Conservation (phyloP, 2,329 filamentous ascomycete genomes). For the Capronia coronata region DNA sequence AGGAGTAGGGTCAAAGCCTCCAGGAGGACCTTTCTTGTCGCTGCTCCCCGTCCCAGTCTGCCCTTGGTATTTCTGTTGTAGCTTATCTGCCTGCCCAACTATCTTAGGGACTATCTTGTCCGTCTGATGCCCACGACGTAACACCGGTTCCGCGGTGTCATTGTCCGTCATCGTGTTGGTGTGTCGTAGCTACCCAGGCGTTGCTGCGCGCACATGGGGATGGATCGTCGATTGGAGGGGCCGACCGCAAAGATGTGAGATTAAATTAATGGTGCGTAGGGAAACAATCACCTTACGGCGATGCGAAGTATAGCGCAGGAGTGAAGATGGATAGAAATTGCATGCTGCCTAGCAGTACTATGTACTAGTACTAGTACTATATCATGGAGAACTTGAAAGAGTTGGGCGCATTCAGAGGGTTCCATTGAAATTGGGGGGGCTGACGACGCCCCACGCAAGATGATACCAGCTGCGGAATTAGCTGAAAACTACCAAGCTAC, state of each 20-base stretch:
- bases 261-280: too few species aligned
- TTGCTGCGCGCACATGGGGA: neutral
- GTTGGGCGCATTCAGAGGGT: neutral
- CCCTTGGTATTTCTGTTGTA: constrained; percentile 34
- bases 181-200: neutral
- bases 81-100: constrained; percentile 36
- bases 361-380: too few species aligned
- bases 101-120: constrained; percentile 37
- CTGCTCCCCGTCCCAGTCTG: constrained; percentile 36
- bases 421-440: neutral
- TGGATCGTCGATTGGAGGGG: neutral
- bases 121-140: constrained; percentile 24
- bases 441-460: neutral
- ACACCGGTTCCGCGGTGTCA: constrained; percentile 17
- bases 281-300: too few species aligned
- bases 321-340: too few species aligned
- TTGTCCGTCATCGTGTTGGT: constrained; percentile 11
- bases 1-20: constrained; percentile 74
- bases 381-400: too few species aligned
- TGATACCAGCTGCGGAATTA: too few species aligned
- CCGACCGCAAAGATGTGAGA: too few species aligned
- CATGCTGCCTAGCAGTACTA: too few species aligned
- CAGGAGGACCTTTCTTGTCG: constrained; percentile 50
- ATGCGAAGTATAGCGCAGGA: too few species aligned
- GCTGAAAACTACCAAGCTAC: neutral